Base-by-base conservation (phyloP, 805 yeast genomes). In the Saccharomycopsis capsularis region DNA sequence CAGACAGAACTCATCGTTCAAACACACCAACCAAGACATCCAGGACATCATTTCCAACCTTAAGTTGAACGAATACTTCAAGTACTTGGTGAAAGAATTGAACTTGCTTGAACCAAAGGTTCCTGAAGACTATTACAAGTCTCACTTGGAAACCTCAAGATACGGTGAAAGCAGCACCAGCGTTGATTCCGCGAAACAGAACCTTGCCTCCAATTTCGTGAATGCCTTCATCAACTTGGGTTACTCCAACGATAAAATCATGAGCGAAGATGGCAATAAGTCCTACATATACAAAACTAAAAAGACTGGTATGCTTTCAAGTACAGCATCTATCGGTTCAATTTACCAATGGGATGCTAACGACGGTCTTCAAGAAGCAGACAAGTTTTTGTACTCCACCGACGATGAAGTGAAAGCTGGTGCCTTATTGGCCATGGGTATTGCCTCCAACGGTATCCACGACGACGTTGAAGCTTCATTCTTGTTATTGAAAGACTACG, bases 391-490 rank as follows among this genome's bases (percentile, higher is more conserved):
- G 50, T 90, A 90, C 61, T 82, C 95, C 3, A 76, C 81, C 16
- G 95, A 89, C 59, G 82, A 80, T 51, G 91, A 87, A 60, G 79
- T 90, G 57, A 88, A 88, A 68, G 96, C 98, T 4, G 99, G 99
- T 67, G 96, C 99, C 3, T 73, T 93, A 51, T 74, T 93, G 56
- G 99, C 98, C 65, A 87, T 88, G 66, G 99, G 98, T 65, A 76
- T 93, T 42, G 82, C 88, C 4, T 86, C 95, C 25, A 75, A 95
- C 21, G 95, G 95, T 66, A 91, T 93, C 48, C 96, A 87, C 66
- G 96, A 91, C 63, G 99, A 91, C 54, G 87, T 90, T 39, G 98
- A 89, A 56, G 91, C 97, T 1, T 91, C 97, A 4, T 73, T 87
- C 53, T 81, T 95, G 25, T 69, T 93, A 56, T 74, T 93, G 55